phyloP scores from a whole-genome alignment of 176 grass and related monocot species.

The Rhynchospora breviuscula region DNA sequence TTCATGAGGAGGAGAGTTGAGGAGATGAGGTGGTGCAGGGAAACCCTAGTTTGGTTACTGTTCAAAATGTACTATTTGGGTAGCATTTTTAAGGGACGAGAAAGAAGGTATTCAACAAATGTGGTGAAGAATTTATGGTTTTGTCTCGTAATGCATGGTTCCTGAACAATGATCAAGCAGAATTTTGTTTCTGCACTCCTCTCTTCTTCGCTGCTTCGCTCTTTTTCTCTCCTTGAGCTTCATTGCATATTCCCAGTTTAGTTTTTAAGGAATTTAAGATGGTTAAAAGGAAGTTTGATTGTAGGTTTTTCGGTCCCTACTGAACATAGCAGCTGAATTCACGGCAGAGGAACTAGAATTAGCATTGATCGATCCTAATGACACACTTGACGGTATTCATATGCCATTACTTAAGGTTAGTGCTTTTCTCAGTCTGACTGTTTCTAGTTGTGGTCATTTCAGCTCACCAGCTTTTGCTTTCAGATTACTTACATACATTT shows the following conservation, averaged over 20 bases:
- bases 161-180: not conserved
- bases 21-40: not conserved
- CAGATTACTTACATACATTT: not conserved
- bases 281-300: conserved; percentile 6
- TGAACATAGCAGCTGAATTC: conserved; percentile 76
- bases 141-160: not conserved
- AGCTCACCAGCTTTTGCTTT: not conserved
- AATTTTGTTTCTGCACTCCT: not conserved
- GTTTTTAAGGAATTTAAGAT: conserved; percentile 16
- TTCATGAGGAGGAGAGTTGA: not conserved
- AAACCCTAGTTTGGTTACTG: conserved; percentile 28
- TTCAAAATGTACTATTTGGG: conserved; percentile 15
- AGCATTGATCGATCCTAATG: conserved; percentile 62
- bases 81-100: not conserved
- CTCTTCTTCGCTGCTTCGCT: not conserved
- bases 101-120: not conserved
- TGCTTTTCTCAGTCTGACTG: conserved; percentile 1
- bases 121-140: not conserved
- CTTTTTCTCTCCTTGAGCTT: not conserved
- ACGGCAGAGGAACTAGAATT: conserved; percentile 91
- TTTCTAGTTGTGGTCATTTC: not conserved
- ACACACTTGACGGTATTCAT: conserved; percentile 60
- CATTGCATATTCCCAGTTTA: conserved; percentile 21
- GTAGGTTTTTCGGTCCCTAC: conserved; percentile 78
- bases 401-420: conserved; percentile 82